Base-by-base conservation (phyloP, 2,329 filamentous ascomycete genomes). In the Apiospora rasikravindrae region DNA sequence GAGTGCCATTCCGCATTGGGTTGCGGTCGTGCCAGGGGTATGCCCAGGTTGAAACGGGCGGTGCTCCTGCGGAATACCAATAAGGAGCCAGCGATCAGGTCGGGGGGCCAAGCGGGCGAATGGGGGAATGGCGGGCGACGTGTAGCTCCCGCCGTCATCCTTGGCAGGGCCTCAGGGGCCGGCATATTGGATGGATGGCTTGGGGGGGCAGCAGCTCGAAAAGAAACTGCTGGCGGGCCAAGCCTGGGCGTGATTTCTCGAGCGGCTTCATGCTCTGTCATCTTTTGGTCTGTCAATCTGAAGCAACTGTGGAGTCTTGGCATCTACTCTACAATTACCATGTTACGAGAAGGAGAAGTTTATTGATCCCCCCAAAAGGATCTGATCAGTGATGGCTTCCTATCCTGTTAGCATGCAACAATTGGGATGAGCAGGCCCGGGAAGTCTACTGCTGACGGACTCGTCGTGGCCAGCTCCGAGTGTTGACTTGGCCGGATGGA, bases 111-210 rank as follows among this genome's bases (percentile, higher is more conserved):
- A 45, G 66, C 37, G 66, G 44, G 26, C 66, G 26, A 67, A 67
- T 67, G 40, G 66, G 66, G 66, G 40, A 29, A 7, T n/a, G 66
- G 40, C 66, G 66, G 66, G 37, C 40, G 24, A 67, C 66, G 40
- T 67, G 53, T 67, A 67, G 40, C 66, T 67, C 66, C 66, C 66
- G 66, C 66, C 66, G 44, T 67, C 40, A 67, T 22, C 2, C 66
- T 67, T 67, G 66, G 66, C 66, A 47, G 40, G 40, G 40, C 29
- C 22, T 67, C 66, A 67, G 66, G 40, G 66, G 66, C 44, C 40
- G 44, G 66, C 37, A 45, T 45, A 67, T 67, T 40, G 61, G 61
- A 66, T 66, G 61, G 61, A 42, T 22, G 22, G 2, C 10, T 67
- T 33, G 51, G 51, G 64, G 64, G 64, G 19, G 10, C 14, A 11